Base-by-base conservation (phyloP, 495 filamentous ascomycete genomes). In the Amorphotheca resinae region DNA sequence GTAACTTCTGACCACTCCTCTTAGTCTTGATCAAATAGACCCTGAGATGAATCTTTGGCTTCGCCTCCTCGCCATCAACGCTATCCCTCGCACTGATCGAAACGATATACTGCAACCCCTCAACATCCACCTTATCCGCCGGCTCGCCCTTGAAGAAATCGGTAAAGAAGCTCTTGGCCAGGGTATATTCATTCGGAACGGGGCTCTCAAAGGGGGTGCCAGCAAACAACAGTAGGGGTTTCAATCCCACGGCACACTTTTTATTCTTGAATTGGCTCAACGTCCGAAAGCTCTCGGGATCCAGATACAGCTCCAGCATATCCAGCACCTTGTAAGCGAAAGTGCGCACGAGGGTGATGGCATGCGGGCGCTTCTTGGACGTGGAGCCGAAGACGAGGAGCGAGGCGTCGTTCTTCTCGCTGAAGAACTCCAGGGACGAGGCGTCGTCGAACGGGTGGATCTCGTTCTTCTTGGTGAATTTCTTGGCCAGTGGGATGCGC, bases 361-460 rank as follows among this genome's bases (percentile, higher is more conserved):
- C 79, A 60, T 96, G 85, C 8, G 89, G 91, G 14, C 91, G 74
- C 68, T 98, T 98, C 72, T 96, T 98, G 60, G 67, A 82, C 65
- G 79, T 77, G 58, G 73, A 80, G 20, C 77, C 84, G 53, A 91
- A 89, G 41, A 89, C 74, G 9, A 87, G 66, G 16, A 91, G 59
- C 4, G 79, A 79, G 52, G 84, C 77, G 64, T 98, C 91, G 59
- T 98, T 98, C 69, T 96, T 98, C 55, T 85, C 76, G 48, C 79
- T 79, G 66, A 96, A 82, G 68, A 98, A 96, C 58, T 93, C 84
- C 18, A 98, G 70, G 15, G 79, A 84, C 12, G 82, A 69, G 41
- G 80, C 63, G 59, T 88, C 89, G 63, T 95, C 93, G 63, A 96
- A 98, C 2, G 91, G 91, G 57, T 87, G 89, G 50, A 93, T 77